A percentile compares a stretch with the other conserved stretches of the same genome.
These are phyloP conservation scores for Tetrastigma voinierianum DNA, from an alignment of 164 flowering plant species.

Conservation along the genomic window DNA sequence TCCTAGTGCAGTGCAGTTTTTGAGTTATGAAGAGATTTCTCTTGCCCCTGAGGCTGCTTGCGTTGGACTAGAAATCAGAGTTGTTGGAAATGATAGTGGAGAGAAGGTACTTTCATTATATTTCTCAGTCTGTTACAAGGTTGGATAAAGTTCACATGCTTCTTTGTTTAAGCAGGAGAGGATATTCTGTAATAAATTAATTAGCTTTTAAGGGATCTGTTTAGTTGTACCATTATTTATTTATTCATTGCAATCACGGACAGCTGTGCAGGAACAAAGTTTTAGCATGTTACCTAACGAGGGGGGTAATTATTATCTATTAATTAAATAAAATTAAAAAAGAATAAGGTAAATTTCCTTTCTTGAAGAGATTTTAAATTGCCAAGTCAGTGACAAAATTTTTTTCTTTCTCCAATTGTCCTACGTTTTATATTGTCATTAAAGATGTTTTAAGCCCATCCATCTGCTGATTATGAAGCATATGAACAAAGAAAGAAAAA, in stretches of 20 bases:
- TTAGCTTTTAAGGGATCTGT: neutral
- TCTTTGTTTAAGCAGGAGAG: neutral
- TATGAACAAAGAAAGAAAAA: no score
- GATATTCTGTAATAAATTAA: neutral
- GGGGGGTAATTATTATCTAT: no score
- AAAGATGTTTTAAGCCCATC: no score
- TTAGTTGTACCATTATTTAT: neutral
- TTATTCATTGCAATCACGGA: neutral
- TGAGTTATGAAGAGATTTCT: slow-evolving; percentile 85
- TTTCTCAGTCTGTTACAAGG: neutral
- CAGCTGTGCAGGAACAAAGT: neutral
- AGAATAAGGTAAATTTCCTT: no score
- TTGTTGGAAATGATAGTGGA: slow-evolving; percentile 97
- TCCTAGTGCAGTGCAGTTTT: slow-evolving; percentile 71
- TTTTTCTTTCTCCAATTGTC: no score
- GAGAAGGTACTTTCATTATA: slow-evolving; percentile 62
- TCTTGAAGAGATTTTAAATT: no score
- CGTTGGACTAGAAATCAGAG: slow-evolving; percentile 96
- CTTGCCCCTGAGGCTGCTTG: slow-evolving; percentile 91
- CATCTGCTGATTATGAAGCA: no score
- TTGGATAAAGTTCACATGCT: neutral
- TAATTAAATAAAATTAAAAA: no score
- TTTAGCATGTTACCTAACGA: no score
- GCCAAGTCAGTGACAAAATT: no score
- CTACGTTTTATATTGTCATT: no score